Evolutionary conservation across 2,329 filamentous ascomycete genomes (phyloP), one percentile per base, ranked within the genome.

Genomic region (Pseudocercospora crystallina): DNA sequence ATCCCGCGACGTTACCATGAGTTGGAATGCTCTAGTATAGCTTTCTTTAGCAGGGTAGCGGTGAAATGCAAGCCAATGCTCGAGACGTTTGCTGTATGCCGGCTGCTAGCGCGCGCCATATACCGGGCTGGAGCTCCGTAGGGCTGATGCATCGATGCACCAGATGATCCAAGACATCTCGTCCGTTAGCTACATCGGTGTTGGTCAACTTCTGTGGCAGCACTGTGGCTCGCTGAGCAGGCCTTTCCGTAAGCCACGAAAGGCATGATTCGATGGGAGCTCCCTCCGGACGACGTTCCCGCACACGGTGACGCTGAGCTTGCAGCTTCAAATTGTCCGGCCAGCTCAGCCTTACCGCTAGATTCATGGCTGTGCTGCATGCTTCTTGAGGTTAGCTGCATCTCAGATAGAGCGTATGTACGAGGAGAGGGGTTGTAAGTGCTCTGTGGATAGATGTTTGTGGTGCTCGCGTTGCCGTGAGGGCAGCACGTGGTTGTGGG

Each of bases 221-320:
- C 42, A 13, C 29, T 43, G 49, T 42, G 49, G 49, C 49, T 38
- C 43, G 43, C 43, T 47, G 26, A 37, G 17, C 35, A 51, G 49
- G 49, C 49, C 32, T 43, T 43, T 47, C 49, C 43, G 49, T 43
- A 51, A 51, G 49, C 49, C 49, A 47, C 43, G 38, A 26, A 12
- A 14, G 13, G 5, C 11, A 15, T 43, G 43, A 51, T 42, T 51
- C 12, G 49, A 30, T 15, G 17, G 38, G 38, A 51, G 13, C 33
- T 15, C 30, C 5, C 26, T 46, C 34, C 43, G 43, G 26, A n/a
- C 14, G 10, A 14, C 17, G 15, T 37, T 47, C 29, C 14, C 15
- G 20, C 42, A 43, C 34, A 17, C 37, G 38, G 49, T 36, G 37
- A n/a, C 17, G 43, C 32, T 29, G n/a, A 38, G 43, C 35, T 43